These are phyloP conservation scores for Spathaspora sp. DNA, from an alignment of 1,139 yeast species.

Conservation along the genomic window DNA sequence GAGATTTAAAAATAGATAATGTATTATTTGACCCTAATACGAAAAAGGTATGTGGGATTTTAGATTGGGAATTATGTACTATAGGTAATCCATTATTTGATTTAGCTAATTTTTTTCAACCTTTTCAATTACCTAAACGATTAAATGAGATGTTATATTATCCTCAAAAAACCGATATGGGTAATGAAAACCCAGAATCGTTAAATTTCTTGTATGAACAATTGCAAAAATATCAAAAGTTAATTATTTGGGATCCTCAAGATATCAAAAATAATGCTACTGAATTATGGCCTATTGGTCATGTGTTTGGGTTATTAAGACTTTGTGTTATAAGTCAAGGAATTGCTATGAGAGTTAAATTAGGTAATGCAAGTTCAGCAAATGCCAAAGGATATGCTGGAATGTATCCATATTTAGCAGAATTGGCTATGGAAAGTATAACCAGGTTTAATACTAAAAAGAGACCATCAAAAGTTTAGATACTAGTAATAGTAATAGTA, in stretches of 20 bases:
- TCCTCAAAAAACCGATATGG: slow-evolving; percentile 35
- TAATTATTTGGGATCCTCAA: slow-evolving; percentile 29
- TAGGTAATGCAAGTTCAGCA: slow-evolving; percentile 62
- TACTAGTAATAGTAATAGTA: not conserved
- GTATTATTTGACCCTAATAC: slow-evolving; percentile 53
- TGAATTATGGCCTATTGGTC: slow-evolving; percentile 54
- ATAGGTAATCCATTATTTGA: slow-evolving; percentile 69
- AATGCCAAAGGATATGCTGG: slow-evolving; percentile 48
- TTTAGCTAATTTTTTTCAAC: slow-evolving; percentile 59
- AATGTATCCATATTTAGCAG: slow-evolving; percentile 46
- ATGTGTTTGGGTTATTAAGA: slow-evolving; percentile 58
- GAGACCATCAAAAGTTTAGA: not conserved
- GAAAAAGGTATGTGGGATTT: slow-evolving; percentile 52
- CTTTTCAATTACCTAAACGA: slow-evolving; percentile 48
- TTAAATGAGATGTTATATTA: slow-evolving; percentile 29
- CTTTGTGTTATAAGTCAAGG: slow-evolving; percentile 67
- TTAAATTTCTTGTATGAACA: slow-evolving; percentile 21
- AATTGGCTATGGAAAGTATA: slow-evolving; percentile 28
- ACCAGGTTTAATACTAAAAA: slow-evolving; percentile 4
- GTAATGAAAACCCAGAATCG: slow-evolving; percentile 35
- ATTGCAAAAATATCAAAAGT: slow-evolving; percentile 20
- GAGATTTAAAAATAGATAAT: slow-evolving; percentile 69
- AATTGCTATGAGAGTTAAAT: slow-evolving; percentile 58
- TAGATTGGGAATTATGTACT: slow-evolving; percentile 72
- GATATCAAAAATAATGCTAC: slow-evolving; percentile 40